Conservation (phyloP, 768 basidiomycete species). For the Gloeophyllum trabeum region DNA sequence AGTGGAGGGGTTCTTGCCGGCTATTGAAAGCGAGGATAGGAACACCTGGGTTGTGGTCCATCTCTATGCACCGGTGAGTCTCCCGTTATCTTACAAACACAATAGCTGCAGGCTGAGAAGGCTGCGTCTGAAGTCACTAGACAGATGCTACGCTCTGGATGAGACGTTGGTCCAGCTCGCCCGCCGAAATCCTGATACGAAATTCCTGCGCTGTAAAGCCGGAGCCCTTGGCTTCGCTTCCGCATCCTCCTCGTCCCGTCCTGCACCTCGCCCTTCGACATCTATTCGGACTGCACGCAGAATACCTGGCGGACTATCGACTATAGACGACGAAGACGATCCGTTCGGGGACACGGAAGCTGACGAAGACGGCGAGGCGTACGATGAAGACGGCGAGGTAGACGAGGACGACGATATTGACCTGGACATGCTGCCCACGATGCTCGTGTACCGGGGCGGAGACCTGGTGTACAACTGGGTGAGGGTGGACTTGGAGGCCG, state of each 20-base stretch:
- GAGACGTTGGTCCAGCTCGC: constrained; percentile 58
- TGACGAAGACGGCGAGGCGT: constrained; percentile 21
- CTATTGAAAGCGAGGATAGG: constrained; percentile 61
- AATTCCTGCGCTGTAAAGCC: constrained; percentile 78
- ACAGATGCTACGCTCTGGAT: constrained; percentile 64
- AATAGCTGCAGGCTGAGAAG: too few species aligned
- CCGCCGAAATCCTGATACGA: constrained; percentile 55
- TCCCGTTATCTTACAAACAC: constrained; percentile 1
- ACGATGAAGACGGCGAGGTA: constrained; percentile 31
- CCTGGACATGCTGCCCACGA: constrained; percentile 68
- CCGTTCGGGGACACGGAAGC: constrained; percentile 24
- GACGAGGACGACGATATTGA: constrained; percentile 57
- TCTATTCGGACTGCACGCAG: constrained; percentile 1
- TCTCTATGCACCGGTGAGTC: constrained; percentile 67
- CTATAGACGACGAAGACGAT: constrained; percentile 32
- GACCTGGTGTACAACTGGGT: constrained; percentile 87
- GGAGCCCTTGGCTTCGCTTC: constrained; percentile 64
- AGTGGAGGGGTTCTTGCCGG: constrained; percentile 54
- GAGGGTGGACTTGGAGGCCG: constrained; percentile 80
- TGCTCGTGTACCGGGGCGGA: constrained; percentile 70
- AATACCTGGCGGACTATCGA: too few species aligned
- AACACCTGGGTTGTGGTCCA: constrained; percentile 80
- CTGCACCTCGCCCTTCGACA: constrained; percentile 5
- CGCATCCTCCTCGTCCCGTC: constrained; percentile 11
- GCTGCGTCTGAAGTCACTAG: constrained; percentile 45